Base-by-base conservation (phyloP, 768 basidiomycete genomes). In the Calocybe gangraenosa region DNA sequence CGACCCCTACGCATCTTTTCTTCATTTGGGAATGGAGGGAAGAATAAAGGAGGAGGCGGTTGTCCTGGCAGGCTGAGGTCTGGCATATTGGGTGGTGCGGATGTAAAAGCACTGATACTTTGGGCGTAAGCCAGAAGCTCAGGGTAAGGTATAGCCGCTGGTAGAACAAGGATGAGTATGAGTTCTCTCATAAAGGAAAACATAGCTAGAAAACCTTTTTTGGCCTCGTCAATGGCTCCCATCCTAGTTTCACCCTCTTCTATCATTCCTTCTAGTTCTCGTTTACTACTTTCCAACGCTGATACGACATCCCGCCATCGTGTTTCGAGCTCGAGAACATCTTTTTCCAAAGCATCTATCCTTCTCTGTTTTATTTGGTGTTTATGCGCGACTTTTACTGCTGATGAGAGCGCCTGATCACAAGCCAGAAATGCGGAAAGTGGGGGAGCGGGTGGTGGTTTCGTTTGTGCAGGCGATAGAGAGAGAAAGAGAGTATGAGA, bases 21-120 rank as follows among this genome's bases (percentile, higher is more conserved):
- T 65, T 91, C 89, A 58, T 90, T 91, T 0, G 90, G 90, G 62
- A 91, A 92, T 9, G 91, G 91, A 30, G 89, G 89, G 67, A 91
- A 90, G 73, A 92, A 91, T 33, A 88, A 59, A 14, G 84, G 86
- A 14, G 83, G 82, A 0, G 85, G 84, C 9, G 81, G 81, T 54
- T 85, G 87, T 7, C 84, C 84, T 0, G 84, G 81, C 4, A 79
- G 65, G 19, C 71, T 70, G 37, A 81, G 74, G 55, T 88, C 87
- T 17, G 87, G 87, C 80, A 90, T 85, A 57, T 88, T 89, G 8
- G 90, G 90, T 7, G 90, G 90, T 8, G 89, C 90, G 25, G 90
- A 90, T 4, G 90, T 90, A 64, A 91, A 92, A 11, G 86, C 79
- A 51, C 87, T 86, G 43, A 92, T 73, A 50, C 84, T 87, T 57